Evolutionary conservation across 2,329 filamentous ascomycete species (phyloP), one percentile per base, ranked within the genome.

Genomic region (Exophiala oligosperma): DNA sequence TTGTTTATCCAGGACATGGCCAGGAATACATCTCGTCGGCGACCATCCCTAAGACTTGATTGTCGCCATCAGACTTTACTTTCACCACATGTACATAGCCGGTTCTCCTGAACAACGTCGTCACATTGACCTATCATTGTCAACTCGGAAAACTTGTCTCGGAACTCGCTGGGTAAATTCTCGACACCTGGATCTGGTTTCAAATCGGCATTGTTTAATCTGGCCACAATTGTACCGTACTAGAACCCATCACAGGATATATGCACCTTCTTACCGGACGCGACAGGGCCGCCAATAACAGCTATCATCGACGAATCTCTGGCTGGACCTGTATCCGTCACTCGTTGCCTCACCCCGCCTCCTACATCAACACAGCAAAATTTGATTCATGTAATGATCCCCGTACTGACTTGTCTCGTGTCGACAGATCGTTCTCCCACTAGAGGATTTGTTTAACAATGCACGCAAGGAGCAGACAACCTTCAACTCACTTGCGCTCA

Each of bases 331-430:
- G 2, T 46, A 6, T 50, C 8, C 12, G 12, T 17, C 40, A 23
- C 37, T 28, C 26, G 5, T 56, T 44, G 24, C 28, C 8, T 52
- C 28, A 8, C 38, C 29, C 32, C 3, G 29, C 14, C 23, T 32
- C 23, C 40, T 32, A 28, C 2, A 12, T 51, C 23, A 26, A 28
- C 35, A 28, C 48, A 40, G 44, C 40, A 50, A 43, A 24, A 14
- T 37, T 50, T 26, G 12, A 7, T 46, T 32, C 37, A 21, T 41
- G 35, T 44, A 37, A 23, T 12, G 38, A 40, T 44, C 26, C 14
- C 26, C n/a, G 24, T 49, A 57, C 59, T 61, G 50, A 61, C 51
- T 44, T 21, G 1, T 54, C 14, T 54, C 29, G 46, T 57, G 32
- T 32, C 24, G 38, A 52, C 51, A 61, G 59, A 48, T 43, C 17